These are phyloP conservation scores for Hypoxylon sp. DNA, from an alignment of 2,329 filamentous ascomycete genomes.

Conservation along the genomic window DNA sequence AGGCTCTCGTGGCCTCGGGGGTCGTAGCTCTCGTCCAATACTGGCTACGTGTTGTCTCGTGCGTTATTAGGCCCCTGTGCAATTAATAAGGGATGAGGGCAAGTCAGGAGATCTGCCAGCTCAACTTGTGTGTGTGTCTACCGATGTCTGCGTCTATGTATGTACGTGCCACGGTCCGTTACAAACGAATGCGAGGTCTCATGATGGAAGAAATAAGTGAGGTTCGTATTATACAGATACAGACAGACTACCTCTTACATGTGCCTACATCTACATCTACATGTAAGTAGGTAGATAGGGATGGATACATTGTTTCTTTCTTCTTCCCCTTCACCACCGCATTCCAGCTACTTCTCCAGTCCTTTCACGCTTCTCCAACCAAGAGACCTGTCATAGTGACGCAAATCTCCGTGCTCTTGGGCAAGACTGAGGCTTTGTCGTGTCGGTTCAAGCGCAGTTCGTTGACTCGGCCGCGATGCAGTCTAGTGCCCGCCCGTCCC, in stretches of 20 bases:
- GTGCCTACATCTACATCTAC: no score
- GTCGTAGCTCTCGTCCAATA: background rate
- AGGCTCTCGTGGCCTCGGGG: slow-evolving; percentile 1
- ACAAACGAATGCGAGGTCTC: slow-evolving; percentile 4
- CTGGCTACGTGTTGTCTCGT: slow-evolving; percentile 24
- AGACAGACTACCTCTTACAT: no score
- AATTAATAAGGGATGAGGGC: slow-evolving; percentile 29
- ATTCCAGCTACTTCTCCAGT: background rate
- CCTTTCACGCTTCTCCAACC: background rate
- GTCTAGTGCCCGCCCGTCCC: background rate
- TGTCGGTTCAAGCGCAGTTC: slow-evolving; percentile 31
- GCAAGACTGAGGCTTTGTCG: slow-evolving; percentile 7
- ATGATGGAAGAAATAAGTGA: background rate
- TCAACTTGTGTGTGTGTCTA: slow-evolving; percentile 9
- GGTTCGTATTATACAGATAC: background rate
- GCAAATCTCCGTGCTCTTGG: background rate
- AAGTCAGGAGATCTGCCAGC: slow-evolving; percentile 28
- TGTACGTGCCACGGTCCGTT: slow-evolving; percentile 23
- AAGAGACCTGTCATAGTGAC: background rate
- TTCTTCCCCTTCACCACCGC: no score
- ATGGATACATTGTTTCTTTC: no score
- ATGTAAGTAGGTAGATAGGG: no score
- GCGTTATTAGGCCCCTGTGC: slow-evolving; percentile 10
- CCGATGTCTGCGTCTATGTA: slow-evolving; percentile 2
- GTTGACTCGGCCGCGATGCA: slow-evolving; percentile 12